These are phyloP conservation scores for Mycocentrospora acerina DNA, from an alignment of 2,329 filamentous ascomycete genomes.

Conservation along the genomic window DNA sequence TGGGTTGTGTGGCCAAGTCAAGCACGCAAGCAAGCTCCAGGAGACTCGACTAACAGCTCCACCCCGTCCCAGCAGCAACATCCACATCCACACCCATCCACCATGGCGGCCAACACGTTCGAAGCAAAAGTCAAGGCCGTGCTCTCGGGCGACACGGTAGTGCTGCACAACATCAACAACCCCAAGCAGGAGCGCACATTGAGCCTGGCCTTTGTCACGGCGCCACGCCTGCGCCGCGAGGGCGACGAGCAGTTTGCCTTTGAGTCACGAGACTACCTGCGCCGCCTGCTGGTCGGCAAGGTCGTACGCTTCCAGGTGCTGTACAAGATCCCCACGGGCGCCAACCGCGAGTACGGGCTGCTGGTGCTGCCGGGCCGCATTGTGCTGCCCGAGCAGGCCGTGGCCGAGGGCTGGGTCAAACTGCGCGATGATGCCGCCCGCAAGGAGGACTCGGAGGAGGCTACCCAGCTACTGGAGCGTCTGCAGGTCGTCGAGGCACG, in stretches of 20 bases:
- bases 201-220: slow-evolving; percentile 88
- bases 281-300: slow-evolving; percentile 82
- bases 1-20: neutral
- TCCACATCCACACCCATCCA: slow-evolving; percentile 11
- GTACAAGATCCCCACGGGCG: slow-evolving; percentile 79
- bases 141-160: slow-evolving; percentile 87
- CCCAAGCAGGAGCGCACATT: slow-evolving; percentile 80
- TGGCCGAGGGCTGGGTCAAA: slow-evolving; percentile 90
- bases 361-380: slow-evolving; percentile 72
- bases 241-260: slow-evolving; percentile 92
- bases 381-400: slow-evolving; percentile 73
- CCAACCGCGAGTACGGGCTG: slow-evolving; percentile 82
- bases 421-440: slow-evolving; percentile 91
- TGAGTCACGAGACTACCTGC: slow-evolving; percentile 89
- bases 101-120: slow-evolving; percentile 35
- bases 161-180: slow-evolving; percentile 80
- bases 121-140: slow-evolving; percentile 77
- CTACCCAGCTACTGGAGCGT: slow-evolving; percentile 69
- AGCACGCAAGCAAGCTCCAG: slow-evolving; percentile 11
- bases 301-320: slow-evolving; percentile 79
- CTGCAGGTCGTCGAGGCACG: slow-evolving; percentile 75
- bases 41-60: slow-evolving; percentile 7
- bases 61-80: slow-evolving; percentile 2
- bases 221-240: slow-evolving; percentile 82
- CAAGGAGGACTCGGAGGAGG: slow-evolving; percentile 82